Evolutionary conservation across 345 rosid genomes (phyloP).

Genomic region (Lumnitzera racemosa): DNA sequence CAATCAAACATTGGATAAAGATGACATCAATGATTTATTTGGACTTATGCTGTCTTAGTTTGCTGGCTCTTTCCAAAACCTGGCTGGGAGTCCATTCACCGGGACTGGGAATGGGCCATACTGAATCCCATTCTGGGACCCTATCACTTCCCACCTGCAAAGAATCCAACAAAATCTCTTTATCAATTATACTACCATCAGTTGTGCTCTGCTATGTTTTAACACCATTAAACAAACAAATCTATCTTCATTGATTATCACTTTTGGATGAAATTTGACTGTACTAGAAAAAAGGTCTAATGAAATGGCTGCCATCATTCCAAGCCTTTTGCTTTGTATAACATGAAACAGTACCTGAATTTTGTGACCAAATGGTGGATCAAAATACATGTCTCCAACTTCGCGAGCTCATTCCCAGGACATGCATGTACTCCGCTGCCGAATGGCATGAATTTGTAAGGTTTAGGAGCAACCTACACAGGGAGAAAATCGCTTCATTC

Average conservation of each 20-base stretch:
- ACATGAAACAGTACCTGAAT: slow-evolving; percentile 39
- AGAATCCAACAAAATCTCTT: slow-evolving; percentile 6
- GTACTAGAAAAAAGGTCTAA: no score
- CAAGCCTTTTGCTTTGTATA: no score
- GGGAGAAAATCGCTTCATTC: no score
- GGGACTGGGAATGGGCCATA: slow-evolving; percentile 82
- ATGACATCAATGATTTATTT: background rate
- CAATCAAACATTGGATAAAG: background rate
- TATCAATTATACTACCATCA: no score
- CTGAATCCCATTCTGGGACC: slow-evolving; percentile 49
- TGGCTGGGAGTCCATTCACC: slow-evolving; percentile 55
- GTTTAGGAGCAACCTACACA: slow-evolving; percentile 44
- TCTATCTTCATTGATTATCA: no score
- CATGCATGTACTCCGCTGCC: slow-evolving; percentile 70
- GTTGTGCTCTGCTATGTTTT: no score
- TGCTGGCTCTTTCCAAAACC: slow-evolving; percentile 47
- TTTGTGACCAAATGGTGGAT: slow-evolving; percentile 54
- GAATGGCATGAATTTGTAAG: slow-evolving; percentile 70
- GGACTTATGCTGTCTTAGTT: background rate
- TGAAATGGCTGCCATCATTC: no score
- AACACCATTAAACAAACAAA: no score
- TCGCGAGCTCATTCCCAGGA: slow-evolving; percentile 80
- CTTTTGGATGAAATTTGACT: no score
- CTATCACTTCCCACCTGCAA: slow-evolving; percentile 70
- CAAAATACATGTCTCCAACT: slow-evolving; percentile 64